Base-by-base conservation (phyloP, 805 yeast species). In the Brettanomyces custersianus region DNA sequence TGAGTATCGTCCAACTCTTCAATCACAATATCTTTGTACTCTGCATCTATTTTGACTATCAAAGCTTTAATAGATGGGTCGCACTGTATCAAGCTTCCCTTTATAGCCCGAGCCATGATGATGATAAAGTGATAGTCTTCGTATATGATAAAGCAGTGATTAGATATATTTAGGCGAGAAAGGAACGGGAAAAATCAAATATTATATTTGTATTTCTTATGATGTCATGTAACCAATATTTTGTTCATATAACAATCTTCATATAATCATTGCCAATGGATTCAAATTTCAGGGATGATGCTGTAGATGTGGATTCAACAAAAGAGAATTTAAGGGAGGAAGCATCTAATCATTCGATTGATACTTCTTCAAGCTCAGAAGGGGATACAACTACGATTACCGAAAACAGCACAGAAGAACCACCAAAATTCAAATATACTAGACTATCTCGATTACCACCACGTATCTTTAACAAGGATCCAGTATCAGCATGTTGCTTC, bases 61-160 rank as follows among this genome's bases (percentile, higher is more conserved):
- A 90, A 65, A 0, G 97, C 95, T 43, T 77, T 72, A 43, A 90
- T 87, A 1, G 96, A 85, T 2, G 98, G 97, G 55, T 90, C 98
- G 55, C 65, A 74, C 43, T 71, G 68, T 13, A 74, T 57, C 31
- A 74, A 48, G 3, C 71, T 64, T 35, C 79, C 78, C 50, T 67
- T 70, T 30, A 74, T 63, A 27, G 79, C 79, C 42, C 75, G 60
- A 2, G 77, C 72, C 79, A 59, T 59, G 33, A 3, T 13, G 23
- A 22, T 25, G 6, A 29, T 9, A 22, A 22, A 9, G 25, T n/a
- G n/a, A n/a, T n/a, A n/a, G n/a, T n/a, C n/a, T n/a, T n/a, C n/a
- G n/a, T n/a, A n/a, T n/a, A n/a, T 31, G 8, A 20, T 15, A 18
- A 11, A 30, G 24, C n/a, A 16, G 11, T 17, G 16, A 29, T 13